Evolutionary conservation across 2,329 filamentous ascomycete genomes (phyloP).

Genomic region (Pseudocercospora eumusae): DNA sequence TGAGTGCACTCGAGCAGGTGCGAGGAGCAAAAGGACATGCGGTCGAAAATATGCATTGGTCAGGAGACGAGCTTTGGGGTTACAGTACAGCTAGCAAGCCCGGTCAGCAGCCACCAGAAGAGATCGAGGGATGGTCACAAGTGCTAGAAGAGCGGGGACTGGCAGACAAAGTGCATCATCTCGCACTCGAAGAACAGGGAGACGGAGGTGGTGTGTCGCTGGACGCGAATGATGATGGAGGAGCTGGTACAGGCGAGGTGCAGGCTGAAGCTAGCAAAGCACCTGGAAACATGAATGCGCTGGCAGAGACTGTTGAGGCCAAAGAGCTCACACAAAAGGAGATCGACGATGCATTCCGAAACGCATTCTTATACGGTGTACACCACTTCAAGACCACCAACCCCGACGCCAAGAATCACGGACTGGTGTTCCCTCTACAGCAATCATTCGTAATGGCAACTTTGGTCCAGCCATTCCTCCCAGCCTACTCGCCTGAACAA

Average conservation of each 20-base stretch:
- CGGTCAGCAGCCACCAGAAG: conserved; percentile 55
- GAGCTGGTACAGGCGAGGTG: conserved; percentile 24
- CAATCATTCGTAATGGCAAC: conserved; percentile 65
- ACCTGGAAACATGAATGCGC: conserved; percentile 14
- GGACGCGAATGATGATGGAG: conserved; percentile 23
- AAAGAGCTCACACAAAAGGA: conserved; percentile 59
- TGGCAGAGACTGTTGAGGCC: conserved; percentile 32
- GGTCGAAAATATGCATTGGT: conserved; percentile 66
- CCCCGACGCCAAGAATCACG: conserved; percentile 53
- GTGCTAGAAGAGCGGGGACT: conserved; percentile 41
- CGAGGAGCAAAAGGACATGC: conserved; percentile 65
- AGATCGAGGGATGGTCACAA: conserved; percentile 55
- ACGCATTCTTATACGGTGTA: conserved; percentile 65
- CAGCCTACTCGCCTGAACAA: conserved; percentile 58
- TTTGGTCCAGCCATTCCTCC: conserved; percentile 67
- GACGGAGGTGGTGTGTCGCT: conserved; percentile 52
- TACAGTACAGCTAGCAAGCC: conserved; percentile 59
- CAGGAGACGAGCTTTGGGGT: conserved; percentile 68
- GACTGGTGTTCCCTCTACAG: conserved; percentile 62
- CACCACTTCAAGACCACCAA: conserved; percentile 61
- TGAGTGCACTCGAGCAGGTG: conserved; percentile 57
- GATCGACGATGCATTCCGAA: conserved; percentile 65
- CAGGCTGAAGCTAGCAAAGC: conserved; percentile 28
- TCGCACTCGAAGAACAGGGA: conserved; percentile 49
- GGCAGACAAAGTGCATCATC: conserved; percentile 43